Conservation (phyloP, 176 grass and related monocot genomes). For the Aegilops bicornis region DNA sequence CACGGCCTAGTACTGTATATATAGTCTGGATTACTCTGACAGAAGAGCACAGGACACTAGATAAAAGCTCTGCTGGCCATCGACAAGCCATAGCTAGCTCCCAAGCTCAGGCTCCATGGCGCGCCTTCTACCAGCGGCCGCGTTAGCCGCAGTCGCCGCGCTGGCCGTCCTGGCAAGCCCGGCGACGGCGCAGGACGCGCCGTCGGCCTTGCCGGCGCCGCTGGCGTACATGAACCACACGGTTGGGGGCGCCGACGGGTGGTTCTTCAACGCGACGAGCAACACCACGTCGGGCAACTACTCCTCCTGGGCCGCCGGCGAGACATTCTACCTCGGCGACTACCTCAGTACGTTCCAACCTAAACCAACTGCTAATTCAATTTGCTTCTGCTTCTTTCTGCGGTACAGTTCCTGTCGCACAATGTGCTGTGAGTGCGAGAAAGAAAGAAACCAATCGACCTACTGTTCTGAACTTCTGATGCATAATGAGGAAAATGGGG, state of each 20-base stretch:
- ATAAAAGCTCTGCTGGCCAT: neutral
- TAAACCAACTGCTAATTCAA: neutral
- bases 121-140: neutral
- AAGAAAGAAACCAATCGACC: neutral
- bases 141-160: neutral
- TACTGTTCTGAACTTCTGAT: neutral
- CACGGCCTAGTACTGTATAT: neutral
- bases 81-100: neutral
- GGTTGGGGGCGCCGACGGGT: constrained; percentile 58
- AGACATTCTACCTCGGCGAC: constrained; percentile 76
- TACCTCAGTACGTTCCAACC: constrained; percentile 58
- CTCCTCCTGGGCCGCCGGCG: constrained; percentile 63
- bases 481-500: neutral
- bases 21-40: neutral
- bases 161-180: neutral
- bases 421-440: too few relatives aligned
- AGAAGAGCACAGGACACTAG: neutral
- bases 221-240: constrained; percentile 70
- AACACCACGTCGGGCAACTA: constrained; percentile 64
- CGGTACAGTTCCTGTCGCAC: too few relatives aligned
- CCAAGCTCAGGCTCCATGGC: constrained; percentile 28
- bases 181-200: neutral
- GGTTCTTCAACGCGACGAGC: constrained; percentile 62
- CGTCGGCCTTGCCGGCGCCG: constrained; percentile 9
- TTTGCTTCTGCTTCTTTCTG: neutral